Percentiles rank a stretch among this genome's conserved stretches.
phyloP scores from a whole-genome alignment of 768 basidiomycete genomes.

The Tulasnella sp. region DNA sequence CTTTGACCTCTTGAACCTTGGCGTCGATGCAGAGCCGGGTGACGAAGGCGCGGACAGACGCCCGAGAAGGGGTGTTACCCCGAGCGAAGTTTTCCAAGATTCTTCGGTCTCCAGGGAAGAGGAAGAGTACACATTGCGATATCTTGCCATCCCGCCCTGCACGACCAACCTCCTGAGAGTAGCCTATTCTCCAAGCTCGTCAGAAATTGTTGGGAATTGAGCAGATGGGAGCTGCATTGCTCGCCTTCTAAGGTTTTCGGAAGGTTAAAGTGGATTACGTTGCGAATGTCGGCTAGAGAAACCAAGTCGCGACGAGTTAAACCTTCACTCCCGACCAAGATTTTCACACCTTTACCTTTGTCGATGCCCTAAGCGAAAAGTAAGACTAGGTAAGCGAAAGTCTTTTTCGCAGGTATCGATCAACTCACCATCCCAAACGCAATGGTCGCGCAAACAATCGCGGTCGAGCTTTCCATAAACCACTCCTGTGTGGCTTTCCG shows the following conservation, averaged over 20 bases:
- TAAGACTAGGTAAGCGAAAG: too few relatives aligned
- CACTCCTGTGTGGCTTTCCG: constrained; percentile 34
- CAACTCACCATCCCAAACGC: constrained; percentile 38
- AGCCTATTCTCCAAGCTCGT: neutral
- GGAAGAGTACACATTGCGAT: constrained; percentile 42
- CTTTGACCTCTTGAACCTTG: constrained; percentile 9
- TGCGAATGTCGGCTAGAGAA: constrained; percentile 16
- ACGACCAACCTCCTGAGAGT: constrained; percentile 41
- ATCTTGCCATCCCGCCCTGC: constrained; percentile 39
- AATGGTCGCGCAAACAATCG: constrained; percentile 40
- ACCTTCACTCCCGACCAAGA: neutral
- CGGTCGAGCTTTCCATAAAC: constrained; percentile 36
- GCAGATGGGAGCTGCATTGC: neutral
- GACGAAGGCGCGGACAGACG: constrained; percentile 24
- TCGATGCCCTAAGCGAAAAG: constrained; percentile 33
- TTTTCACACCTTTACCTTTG: constrained; percentile 27
- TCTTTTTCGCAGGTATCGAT: neutral
- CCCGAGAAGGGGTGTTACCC: constrained; percentile 41
- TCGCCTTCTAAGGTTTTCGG: constrained; percentile 43
- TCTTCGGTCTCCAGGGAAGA: constrained; percentile 39
- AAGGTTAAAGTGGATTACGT: constrained; percentile 39
- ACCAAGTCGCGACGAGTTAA: neutral
- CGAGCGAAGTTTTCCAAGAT: constrained; percentile 43
- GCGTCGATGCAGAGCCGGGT: constrained; percentile 23
- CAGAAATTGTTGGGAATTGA: neutral